These are phyloP conservation scores for Neopestalotiopsis rosae DNA, from an alignment of 2,329 filamentous ascomycete species.

Conservation along the genomic window DNA sequence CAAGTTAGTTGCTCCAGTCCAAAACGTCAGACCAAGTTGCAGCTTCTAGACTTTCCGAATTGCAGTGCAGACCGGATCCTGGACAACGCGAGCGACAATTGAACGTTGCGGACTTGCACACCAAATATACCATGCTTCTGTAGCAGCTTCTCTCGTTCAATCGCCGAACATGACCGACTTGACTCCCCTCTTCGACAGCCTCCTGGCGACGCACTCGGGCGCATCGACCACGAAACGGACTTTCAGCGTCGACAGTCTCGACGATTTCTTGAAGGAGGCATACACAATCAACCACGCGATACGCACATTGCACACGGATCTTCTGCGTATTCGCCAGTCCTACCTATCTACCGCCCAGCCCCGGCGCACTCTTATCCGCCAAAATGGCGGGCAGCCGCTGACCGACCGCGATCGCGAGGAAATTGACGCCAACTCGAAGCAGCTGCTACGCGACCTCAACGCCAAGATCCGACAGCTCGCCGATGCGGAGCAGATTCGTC, in stretches of 20 bases:
- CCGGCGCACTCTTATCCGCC: slow-evolving; percentile 57
- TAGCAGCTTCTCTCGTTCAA: neutral
- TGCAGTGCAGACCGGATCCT: neutral
- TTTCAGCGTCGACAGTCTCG: slow-evolving; percentile 61
- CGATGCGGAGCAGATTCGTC: slow-evolving; percentile 81
- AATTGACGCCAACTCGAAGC: slow-evolving; percentile 86
- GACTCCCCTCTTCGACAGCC: slow-evolving; percentile 71
- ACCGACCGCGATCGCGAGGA: slow-evolving; percentile 84
- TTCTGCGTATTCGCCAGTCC: slow-evolving; percentile 82
- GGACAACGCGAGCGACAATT: neutral
- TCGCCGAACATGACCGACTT: slow-evolving; percentile 59
- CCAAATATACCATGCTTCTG: neutral
- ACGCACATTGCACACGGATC: slow-evolving; percentile 76
- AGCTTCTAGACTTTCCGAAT: neutral
- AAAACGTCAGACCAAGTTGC: slow-evolving; percentile 11
- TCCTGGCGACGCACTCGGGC: slow-evolving; percentile 65
- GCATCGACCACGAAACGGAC: slow-evolving; percentile 46
- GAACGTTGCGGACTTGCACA: neutral
- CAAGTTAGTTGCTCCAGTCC: neutral
- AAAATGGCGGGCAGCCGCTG: slow-evolving; percentile 59
- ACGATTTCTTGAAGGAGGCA: slow-evolving; percentile 92
- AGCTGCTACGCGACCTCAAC: slow-evolving; percentile 84
- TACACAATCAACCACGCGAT: slow-evolving; percentile 95
- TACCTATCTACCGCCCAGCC: slow-evolving; percentile 85
- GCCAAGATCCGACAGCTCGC: slow-evolving; percentile 79